Conservation (phyloP, 345 rosid species). For the Populus davidiana region DNA sequence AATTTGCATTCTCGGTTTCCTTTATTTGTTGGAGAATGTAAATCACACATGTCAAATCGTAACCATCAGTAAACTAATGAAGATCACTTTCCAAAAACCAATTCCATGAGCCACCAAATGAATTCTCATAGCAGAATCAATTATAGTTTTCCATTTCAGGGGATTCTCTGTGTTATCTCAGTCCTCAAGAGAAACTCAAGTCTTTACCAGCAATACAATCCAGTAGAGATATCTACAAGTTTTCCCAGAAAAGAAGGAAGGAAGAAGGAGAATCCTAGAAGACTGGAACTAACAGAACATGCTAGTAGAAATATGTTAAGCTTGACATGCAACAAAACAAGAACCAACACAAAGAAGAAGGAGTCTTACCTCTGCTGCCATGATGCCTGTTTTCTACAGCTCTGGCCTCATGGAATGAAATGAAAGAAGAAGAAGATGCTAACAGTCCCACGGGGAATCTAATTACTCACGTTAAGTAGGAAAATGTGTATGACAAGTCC, state of each 20-base stretch:
- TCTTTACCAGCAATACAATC: neutral
- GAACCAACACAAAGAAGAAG: neutral
- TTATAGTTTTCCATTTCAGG: neutral
- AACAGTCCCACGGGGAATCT: neutral
- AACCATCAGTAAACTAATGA: neutral
- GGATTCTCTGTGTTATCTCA: neutral
- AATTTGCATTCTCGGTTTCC: neutral
- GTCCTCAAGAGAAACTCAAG: neutral
- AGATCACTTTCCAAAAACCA: neutral
- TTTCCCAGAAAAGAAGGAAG: conserved; percentile 3
- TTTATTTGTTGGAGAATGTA: neutral
- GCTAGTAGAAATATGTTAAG: neutral
- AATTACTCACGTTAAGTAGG: neutral
- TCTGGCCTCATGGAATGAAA: conserved; percentile 2
- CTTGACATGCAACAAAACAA: neutral
- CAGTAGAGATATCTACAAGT: neutral
- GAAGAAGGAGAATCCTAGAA: neutral
- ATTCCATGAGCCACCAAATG: neutral
- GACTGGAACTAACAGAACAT: neutral
- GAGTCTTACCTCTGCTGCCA: conserved; percentile 34
- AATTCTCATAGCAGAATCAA: neutral
- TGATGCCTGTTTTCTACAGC: conserved; percentile 9
- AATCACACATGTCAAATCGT: neutral
- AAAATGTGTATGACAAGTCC: neutral
- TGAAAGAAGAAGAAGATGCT: neutral